Base-by-base conservation (phyloP, 164 flowering plant species). In the Amborella trichopoda region DNA sequence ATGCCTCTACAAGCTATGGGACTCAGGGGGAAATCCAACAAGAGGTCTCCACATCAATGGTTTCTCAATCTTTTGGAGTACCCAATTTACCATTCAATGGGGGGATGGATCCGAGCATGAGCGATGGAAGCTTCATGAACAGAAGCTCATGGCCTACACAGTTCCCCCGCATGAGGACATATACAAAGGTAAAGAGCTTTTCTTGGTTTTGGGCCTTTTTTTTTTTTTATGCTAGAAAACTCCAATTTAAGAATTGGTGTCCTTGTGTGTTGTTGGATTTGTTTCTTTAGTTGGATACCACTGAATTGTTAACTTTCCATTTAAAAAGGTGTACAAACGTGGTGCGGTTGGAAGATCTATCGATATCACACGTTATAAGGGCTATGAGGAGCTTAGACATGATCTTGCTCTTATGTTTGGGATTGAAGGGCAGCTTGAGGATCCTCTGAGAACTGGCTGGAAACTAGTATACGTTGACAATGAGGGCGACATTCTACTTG, bases 321-420 rank as follows among this genome's bases (percentile, higher is more conserved):
- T n/a, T n/a, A n/a, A n/a, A 50, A 58, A 91, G 96, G 95, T 87
- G 6, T 74, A 91, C 66, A 91, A 91, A 50, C 93, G 95, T 23
- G 99, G 96, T 55, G 96, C 99, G 39, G 99, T 91, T 24, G 99
- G 99, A 26, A 68, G 99, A 63, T 84, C 90, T 12, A 83, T 91
- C n/a, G 99, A 91, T 61, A 76, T 87, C 17, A 30, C 83, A 20
- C 83, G 90, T 26, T 91, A 91, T 61, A 68, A 81, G 2, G 96
- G 90, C 45, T 91, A 91, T 64, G 93, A 77, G 17, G 99, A 87
- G 53, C 99, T 91, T 38, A 87, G 77, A 56, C 96, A 78, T 53
- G 99, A 84, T 56, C 72, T 91, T 24, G 98, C 96, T 48, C 93
- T 93, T n/a, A 75, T 80, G 40, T 91, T 91, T 73, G 99, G 99